A percentile compares a stretch with the other conserved stretches of the same genome.
These are phyloP conservation scores for Colletotrichum higginsianum DNA, from an alignment of 2,329 filamentous ascomycete species.

Conservation along the genomic window DNA sequence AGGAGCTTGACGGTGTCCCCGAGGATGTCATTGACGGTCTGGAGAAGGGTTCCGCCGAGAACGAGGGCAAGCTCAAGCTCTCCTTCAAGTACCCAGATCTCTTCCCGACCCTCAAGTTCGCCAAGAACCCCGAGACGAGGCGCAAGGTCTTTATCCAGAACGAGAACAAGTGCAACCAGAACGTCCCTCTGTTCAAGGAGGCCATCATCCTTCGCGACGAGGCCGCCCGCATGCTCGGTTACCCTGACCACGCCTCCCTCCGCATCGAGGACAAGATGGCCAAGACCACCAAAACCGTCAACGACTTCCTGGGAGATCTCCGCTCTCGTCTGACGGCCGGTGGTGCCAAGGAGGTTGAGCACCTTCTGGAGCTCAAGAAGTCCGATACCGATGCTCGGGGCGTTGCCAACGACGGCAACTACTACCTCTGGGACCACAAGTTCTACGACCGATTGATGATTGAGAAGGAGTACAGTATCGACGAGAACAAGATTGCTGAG, in stretches of 20 bases:
- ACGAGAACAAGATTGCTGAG: slow-evolving; percentile 85
- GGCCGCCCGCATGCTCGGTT: slow-evolving; percentile 69
- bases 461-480: slow-evolving; percentile 84
- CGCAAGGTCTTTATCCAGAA: slow-evolving; percentile 80
- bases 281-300: slow-evolving; percentile 69
- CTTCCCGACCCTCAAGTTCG: slow-evolving; percentile 84
- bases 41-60: slow-evolving; percentile 80
- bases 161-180: slow-evolving; percentile 85
- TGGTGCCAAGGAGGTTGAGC: slow-evolving; percentile 78
- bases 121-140: slow-evolving; percentile 77
- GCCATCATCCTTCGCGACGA: slow-evolving; percentile 70
- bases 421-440: slow-evolving; percentile 87
- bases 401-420: slow-evolving; percentile 74
- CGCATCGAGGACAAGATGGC: slow-evolving; percentile 73
- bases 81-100: slow-evolving; percentile 89
- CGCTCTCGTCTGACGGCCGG: slow-evolving; percentile 77
- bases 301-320: slow-evolving; percentile 76
- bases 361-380: slow-evolving; percentile 82
- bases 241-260: slow-evolving; percentile 70
- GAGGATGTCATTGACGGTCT: slow-evolving; percentile 76
- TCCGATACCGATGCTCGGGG: slow-evolving; percentile 74
- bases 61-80: slow-evolving; percentile 81
- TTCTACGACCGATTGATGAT: slow-evolving; percentile 87
- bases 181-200: slow-evolving; percentile 64
- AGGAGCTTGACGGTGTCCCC: slow-evolving; percentile 83